Conservation (phyloP, 192 early-diverging fungal genomes). For the Coemansia furcata region DNA sequence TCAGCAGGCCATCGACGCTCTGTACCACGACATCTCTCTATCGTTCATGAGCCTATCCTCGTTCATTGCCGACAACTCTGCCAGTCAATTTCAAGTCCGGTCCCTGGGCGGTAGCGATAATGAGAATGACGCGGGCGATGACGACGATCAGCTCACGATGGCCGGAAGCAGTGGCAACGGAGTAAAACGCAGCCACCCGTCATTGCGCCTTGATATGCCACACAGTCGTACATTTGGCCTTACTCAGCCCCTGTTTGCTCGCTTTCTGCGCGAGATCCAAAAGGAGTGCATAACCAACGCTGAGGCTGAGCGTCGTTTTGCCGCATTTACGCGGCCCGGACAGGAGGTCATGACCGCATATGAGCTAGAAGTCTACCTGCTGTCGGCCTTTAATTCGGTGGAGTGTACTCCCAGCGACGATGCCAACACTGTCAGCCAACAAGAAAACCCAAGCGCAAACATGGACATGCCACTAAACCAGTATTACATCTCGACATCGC, state of each 20-base stretch:
- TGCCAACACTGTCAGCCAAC: background rate
- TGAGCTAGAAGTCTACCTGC: constrained; percentile 45
- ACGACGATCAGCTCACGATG: constrained; percentile 18
- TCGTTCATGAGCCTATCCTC: constrained; percentile 9
- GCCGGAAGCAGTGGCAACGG: background rate
- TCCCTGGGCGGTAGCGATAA: constrained; percentile 2
- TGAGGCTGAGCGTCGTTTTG: constrained; percentile 25
- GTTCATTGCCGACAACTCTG: background rate
- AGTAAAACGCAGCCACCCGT: background rate
- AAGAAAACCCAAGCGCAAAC: constrained; percentile 8
- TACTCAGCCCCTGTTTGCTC: constrained; percentile 35
- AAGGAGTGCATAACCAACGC: constrained; percentile 29
- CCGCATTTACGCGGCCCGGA: constrained; percentile 22
- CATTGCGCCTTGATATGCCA: constrained; percentile 30
- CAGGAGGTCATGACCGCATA: constrained; percentile 34
- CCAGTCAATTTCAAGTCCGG: background rate
- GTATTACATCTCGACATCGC: constrained; percentile 85
- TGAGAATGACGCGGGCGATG: constrained; percentile 5
- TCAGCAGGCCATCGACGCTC: constrained; percentile 27
- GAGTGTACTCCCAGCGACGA: background rate
- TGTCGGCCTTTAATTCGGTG: constrained; percentile 37
- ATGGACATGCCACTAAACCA: constrained; percentile 64
- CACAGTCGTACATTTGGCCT: constrained; percentile 23
- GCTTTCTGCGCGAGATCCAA: constrained; percentile 44
- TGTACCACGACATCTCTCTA: constrained; percentile 33